phyloP scores from a whole-genome alignment of 768 basidiomycete genomes.

The Boletellus emodensis region DNA sequence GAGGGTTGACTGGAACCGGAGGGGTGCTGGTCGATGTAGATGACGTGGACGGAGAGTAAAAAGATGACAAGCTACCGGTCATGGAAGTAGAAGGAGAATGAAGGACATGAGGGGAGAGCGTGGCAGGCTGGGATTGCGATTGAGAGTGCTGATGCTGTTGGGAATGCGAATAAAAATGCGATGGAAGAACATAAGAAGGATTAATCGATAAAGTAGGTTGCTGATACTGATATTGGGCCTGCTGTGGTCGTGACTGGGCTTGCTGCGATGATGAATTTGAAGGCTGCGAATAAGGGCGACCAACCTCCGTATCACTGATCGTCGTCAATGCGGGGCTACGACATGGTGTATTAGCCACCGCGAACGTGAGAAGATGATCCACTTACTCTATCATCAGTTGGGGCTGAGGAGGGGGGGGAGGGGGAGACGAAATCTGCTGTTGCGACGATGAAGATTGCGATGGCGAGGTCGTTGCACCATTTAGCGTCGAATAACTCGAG shows the following conservation, averaged over 20 bases:
- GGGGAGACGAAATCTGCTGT: constrained; percentile 30
- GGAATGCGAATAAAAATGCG: constrained; percentile 37
- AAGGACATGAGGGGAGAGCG: constrained; percentile 66
- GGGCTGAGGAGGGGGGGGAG: constrained; percentile 23
- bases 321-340: constrained; percentile 58
- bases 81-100: constrained; percentile 49
- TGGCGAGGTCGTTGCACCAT: constrained; percentile 61
- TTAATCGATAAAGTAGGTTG: constrained; percentile 42
- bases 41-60: constrained; percentile 35
- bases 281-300: constrained; percentile 44
- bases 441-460: constrained; percentile 27
- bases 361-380: constrained; percentile 1
- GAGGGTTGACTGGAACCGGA: constrained; percentile 36
- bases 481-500: constrained; percentile 72
- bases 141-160: constrained; percentile 27
- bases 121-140: constrained; percentile 46
- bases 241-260: constrained; percentile 34
- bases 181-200: constrained; percentile 37
- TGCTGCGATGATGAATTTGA: constrained; percentile 35
- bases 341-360: constrained; percentile 13
- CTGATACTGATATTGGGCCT: constrained; percentile 37
- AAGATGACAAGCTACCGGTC: constrained; percentile 33
- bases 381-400: constrained; percentile 70
- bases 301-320: constrained; percentile 47
- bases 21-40: constrained; percentile 27